A percentile compares a stretch with the other conserved stretches of the same genome.
These are phyloP conservation scores for Cladophialophora chaetospira DNA, from an alignment of 2,329 filamentous ascomycete species.

Conservation along the genomic window DNA sequence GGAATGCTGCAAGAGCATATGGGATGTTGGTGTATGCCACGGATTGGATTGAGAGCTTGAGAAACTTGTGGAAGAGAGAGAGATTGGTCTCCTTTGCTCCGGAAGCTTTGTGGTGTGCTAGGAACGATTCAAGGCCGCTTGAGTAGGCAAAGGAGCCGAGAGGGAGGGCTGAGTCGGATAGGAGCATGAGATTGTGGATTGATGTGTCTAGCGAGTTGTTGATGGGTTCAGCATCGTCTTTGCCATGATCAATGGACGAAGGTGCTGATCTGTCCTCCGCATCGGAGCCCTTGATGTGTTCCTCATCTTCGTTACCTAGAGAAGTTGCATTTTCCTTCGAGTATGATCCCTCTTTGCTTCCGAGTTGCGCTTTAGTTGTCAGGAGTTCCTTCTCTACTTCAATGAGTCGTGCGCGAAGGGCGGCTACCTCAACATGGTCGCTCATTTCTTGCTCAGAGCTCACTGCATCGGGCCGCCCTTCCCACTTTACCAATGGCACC, in stretches of 20 bases:
- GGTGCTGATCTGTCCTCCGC: too few relatives aligned
- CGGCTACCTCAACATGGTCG: conserved; percentile 16
- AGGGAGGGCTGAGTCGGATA: conserved; percentile 65
- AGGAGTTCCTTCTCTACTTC: conserved; percentile 52
- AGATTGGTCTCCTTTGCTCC: conserved; percentile 33
- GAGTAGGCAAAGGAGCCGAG: conserved; percentile 68
- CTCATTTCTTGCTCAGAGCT: conserved; percentile 4
- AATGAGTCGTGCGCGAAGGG: conserved; percentile 38
- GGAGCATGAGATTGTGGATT: conserved; percentile 52
- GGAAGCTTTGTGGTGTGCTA: conserved; percentile 55
- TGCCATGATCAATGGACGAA: too few relatives aligned
- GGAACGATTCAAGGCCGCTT: conserved; percentile 64
- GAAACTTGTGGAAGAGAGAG: conserved; percentile 56
- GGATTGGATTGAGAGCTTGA: conserved; percentile 59
- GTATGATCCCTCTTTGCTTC: conserved; percentile 12
- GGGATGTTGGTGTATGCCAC: conserved; percentile 62
- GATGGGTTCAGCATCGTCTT: conserved; percentile 1
- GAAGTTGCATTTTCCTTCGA: conserved; percentile 1
- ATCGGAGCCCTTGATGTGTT: too few relatives aligned
- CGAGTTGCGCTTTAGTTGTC: conserved; percentile 45
- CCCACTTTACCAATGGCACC: too few relatives aligned
- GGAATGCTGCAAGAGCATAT: conserved; percentile 59
- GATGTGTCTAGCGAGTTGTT: conserved; percentile 27
- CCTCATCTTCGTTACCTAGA: too few relatives aligned
- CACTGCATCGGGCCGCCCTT: too few relatives aligned